Evolutionary conservation across 2,329 filamentous ascomycete genomes (phyloP).

Genomic region (Penicillium sp.): DNA sequence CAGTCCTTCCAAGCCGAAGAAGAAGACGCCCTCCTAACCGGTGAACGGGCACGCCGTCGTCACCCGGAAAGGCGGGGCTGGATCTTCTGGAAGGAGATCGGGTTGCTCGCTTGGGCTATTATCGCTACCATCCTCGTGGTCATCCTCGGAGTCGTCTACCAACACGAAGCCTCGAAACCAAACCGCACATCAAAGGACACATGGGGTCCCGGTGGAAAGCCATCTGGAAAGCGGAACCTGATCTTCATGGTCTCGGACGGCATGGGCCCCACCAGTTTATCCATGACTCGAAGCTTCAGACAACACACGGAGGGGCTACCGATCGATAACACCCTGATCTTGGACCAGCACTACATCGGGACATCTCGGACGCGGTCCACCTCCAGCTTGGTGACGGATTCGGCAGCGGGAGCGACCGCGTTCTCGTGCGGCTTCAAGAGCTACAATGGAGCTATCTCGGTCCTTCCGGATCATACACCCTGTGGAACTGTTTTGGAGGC

Average conservation of each 20-base stretch:
- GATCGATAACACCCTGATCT: conserved; percentile 69
- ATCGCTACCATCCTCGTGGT: conserved; percentile 76
- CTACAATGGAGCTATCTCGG: conserved; percentile 94
- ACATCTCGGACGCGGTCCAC: conserved; percentile 82
- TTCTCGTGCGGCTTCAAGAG: conserved; percentile 92
- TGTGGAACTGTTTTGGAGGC: conserved; percentile 94
- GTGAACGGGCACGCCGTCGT: conserved; percentile 45
- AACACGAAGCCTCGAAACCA: conserved; percentile 57
- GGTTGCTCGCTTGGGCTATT: conserved; percentile 79
- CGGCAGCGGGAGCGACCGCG: conserved; percentile 92
- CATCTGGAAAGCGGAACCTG: conserved; percentile 77
- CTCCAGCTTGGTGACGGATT: conserved; percentile 87
- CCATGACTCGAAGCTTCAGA: conserved; percentile 80
- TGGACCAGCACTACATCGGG: conserved; percentile 89
- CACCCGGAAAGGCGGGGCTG: conserved; percentile 42
- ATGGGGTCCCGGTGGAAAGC: conserved; percentile 44
- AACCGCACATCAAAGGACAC: conserved; percentile 27
- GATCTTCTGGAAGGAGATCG: conserved; percentile 68
- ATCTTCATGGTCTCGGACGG: conserved; percentile 99
- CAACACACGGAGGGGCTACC: conserved; percentile 75
- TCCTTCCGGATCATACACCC: conserved; percentile 78
- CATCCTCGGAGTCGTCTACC: conserved; percentile 76
- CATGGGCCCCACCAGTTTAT: conserved; percentile 92
- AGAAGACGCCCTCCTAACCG: conserved; percentile 62
- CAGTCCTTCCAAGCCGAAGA: conserved; percentile 56